Evolutionary conservation across 176 grass and related monocot species (phyloP).

Genomic region (Thinopyrum elongatum): DNA sequence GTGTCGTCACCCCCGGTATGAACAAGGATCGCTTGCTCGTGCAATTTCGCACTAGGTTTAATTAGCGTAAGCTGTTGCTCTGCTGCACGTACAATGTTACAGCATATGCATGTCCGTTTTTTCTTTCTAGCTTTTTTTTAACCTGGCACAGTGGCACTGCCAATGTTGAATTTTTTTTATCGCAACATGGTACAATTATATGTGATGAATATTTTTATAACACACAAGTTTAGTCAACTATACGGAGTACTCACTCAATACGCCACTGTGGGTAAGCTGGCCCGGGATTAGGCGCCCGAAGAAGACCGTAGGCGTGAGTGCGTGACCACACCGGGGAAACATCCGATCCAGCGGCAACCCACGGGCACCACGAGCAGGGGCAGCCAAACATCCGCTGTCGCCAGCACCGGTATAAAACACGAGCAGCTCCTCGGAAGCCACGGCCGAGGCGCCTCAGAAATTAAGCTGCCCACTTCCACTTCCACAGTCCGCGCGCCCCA

Average conservation of each 20-base stretch:
- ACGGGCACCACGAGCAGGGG: neutral
- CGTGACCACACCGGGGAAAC: slow-evolving; percentile 32
- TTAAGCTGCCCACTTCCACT: too few species aligned
- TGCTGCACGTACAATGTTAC: too few species aligned
- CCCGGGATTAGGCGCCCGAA: neutral
- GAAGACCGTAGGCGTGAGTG: neutral
- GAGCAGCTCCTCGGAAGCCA: neutral
- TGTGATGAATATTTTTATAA: neutral
- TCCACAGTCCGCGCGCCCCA: slow-evolving; percentile 26
- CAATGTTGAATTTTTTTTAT: too few species aligned
- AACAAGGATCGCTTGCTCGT: too few species aligned
- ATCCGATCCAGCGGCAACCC: neutral
- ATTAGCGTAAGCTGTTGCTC: too few species aligned
- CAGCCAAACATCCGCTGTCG: neutral
- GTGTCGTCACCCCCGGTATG: neutral
- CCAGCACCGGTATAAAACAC: slow-evolving; percentile 26
- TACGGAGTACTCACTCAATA: neutral
- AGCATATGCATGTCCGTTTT: too few species aligned
- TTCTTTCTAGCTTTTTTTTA: too few species aligned
- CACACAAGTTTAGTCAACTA: neutral
- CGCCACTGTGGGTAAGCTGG: too few species aligned
- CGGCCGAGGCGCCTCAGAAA: slow-evolving; percentile 29
- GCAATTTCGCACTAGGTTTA: too few species aligned
- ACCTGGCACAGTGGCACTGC: too few species aligned
- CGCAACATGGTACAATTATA: too few species aligned